A percentile compares a stretch with the other conserved stretches of the same genome.
phyloP scores from a whole-genome alignment of 1,284 basidiomycete species.

The Naganishia sp. region DNA sequence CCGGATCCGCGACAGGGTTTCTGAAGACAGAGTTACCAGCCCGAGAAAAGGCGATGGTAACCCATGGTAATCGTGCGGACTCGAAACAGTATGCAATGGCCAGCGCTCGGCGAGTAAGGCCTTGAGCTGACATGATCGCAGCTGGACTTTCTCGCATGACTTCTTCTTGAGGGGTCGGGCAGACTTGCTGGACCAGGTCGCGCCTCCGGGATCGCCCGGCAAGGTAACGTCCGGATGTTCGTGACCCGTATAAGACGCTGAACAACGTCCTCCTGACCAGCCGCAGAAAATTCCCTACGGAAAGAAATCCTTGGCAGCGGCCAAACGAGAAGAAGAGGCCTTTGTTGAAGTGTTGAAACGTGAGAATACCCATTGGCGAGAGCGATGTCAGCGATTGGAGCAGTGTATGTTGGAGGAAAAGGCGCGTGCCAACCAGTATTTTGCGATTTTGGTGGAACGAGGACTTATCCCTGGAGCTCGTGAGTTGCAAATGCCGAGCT shows the following conservation, averaged over 20 bases:
- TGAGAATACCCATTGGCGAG: slow-evolving; percentile 19
- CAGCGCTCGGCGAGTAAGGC: no score
- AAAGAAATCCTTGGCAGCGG: slow-evolving; percentile 4
- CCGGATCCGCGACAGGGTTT: not conserved
- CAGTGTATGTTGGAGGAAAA: slow-evolving; percentile 26
- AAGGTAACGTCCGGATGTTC: not conserved
- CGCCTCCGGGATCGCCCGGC: not conserved
- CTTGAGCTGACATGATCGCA: not conserved
- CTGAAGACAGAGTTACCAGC: slow-evolving; percentile 17
- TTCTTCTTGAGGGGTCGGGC: slow-evolving; percentile 22
- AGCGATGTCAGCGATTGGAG: slow-evolving; percentile 14
- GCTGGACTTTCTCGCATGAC: slow-evolving; percentile 25
- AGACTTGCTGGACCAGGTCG: slow-evolving; percentile 22
- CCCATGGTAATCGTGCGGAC: not conserved
- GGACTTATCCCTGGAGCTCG: slow-evolving; percentile 12
- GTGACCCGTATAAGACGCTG: not conserved
- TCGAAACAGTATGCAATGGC: slow-evolving; percentile 14
- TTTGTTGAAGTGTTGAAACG: slow-evolving; percentile 25
- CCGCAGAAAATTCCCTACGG: not conserved
- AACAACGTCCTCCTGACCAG: not conserved
- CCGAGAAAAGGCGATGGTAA: slow-evolving; percentile 10
- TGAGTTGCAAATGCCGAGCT: not conserved
- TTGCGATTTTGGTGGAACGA: slow-evolving; percentile 5
- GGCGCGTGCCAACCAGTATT: slow-evolving; percentile 21
- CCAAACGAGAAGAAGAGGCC: slow-evolving; percentile 20